phyloP scores from a whole-genome alignment of 345 rosid species.

The Corchorus capsularis region DNA sequence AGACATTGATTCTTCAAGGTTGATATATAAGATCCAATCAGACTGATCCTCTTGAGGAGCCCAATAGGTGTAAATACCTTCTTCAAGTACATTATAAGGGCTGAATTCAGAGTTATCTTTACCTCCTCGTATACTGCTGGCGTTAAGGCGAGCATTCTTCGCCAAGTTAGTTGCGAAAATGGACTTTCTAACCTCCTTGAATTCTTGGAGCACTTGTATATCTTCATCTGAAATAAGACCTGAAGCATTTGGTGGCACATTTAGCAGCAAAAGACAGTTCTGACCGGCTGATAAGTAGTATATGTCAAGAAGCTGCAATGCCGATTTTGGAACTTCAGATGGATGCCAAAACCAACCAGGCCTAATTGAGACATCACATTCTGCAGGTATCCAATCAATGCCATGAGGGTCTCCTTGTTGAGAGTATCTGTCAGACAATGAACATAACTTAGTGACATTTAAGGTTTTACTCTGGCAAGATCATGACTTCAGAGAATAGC shows the following conservation, averaged over 20 bases:
- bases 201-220: constrained; percentile 65
- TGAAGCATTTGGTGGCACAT: constrained; percentile 85
- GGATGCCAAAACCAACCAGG: constrained; percentile 98
- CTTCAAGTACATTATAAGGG: constrained; percentile 53
- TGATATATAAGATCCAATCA: constrained; percentile 55
- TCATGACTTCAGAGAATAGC: too few species aligned
- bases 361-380: constrained; percentile 89
- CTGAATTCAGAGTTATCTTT: constrained; percentile 30
- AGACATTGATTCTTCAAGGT: constrained; percentile 47
- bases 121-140: constrained; percentile 66
- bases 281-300: constrained; percentile 84
- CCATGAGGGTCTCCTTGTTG: constrained; percentile 66
- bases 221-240: constrained; percentile 82
- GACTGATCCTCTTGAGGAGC: constrained; percentile 66
- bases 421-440: constrained; percentile 37
- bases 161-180: constrained; percentile 73
- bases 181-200: constrained; percentile 45
- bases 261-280: constrained; percentile 72
- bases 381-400: constrained; percentile 86
- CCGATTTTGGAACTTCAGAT: constrained; percentile 75
- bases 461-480: too few species aligned
- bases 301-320: constrained; percentile 61
- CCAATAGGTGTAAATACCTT: constrained; percentile 74
- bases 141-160: constrained; percentile 35
- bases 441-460: constrained; percentile 13